phyloP scores from a whole-genome alignment of 371 early-diverging fungal species.

The Chytridium lagenaria region DNA sequence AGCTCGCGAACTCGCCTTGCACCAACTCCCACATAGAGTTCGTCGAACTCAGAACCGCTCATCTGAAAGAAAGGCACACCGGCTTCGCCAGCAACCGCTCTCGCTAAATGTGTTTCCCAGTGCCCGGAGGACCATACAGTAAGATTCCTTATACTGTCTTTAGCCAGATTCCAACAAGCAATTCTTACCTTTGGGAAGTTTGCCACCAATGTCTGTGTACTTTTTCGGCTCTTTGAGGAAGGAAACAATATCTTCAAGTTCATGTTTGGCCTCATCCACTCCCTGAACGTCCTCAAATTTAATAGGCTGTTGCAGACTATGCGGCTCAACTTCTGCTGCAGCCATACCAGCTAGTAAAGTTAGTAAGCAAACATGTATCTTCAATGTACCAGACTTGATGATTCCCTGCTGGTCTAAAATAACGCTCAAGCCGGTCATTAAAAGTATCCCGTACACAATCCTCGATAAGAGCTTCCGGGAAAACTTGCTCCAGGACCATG shows the following conservation, averaged over 20 bases:
- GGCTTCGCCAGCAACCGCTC: constrained; percentile 81
- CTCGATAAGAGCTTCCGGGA: constrained; percentile 45
- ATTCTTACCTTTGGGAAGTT: constrained; percentile 87
- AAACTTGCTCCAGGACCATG: constrained; percentile 62
- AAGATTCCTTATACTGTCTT: constrained; percentile 60
- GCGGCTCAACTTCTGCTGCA: constrained; percentile 58
- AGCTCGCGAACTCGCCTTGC: constrained; percentile 76
- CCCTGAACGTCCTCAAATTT: constrained; percentile 95
- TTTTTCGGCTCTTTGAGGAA: constrained; percentile 91
- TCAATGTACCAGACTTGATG: constrained; percentile 46
- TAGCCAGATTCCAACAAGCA: background rate
- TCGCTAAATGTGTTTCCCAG: constrained; percentile 81
- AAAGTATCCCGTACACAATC: constrained; percentile 48
- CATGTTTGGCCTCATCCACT: constrained; percentile 96
- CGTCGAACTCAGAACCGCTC: constrained; percentile 97
- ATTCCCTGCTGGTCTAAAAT: constrained; percentile 60
- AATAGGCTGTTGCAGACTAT: constrained; percentile 57
- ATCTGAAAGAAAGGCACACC: constrained; percentile 97
- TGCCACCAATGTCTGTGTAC: constrained; percentile 92
- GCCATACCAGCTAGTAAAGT: constrained; percentile 35
- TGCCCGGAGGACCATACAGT: constrained; percentile 99
- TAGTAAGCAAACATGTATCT: background rate
- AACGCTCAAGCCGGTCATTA: constrained; percentile 58
- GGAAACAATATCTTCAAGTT: constrained; percentile 93
- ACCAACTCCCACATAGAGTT: constrained; percentile 99